phyloP scores from a whole-genome alignment of 495 filamentous ascomycete species.

The Halenospora varia region DNA sequence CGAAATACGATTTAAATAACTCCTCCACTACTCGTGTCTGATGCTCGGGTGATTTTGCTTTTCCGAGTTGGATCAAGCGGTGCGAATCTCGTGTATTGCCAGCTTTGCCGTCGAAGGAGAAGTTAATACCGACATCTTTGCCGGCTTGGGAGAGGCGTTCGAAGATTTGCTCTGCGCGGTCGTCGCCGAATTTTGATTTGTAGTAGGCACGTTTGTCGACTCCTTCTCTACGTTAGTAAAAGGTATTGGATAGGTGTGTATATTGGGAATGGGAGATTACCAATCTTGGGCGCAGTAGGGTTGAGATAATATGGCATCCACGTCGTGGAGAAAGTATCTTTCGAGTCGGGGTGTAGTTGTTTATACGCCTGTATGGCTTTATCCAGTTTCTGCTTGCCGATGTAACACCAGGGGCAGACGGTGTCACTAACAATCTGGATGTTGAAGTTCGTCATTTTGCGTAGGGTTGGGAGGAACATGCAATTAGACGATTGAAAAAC shows the following conservation, averaged over 20 bases:
- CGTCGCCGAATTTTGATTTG: conserved; percentile 53
- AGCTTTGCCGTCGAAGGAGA: conserved; percentile 66
- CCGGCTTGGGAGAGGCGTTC: conserved; percentile 56
- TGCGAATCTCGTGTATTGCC: conserved; percentile 80
- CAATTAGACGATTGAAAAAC: conserved; percentile 1
- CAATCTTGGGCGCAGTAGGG: conserved; percentile 49
- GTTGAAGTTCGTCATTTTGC: conserved; percentile 73
- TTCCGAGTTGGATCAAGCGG: conserved; percentile 66
- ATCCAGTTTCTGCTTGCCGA: conserved; percentile 74
- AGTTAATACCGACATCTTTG: conserved; percentile 62
- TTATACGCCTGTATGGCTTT: conserved; percentile 65
- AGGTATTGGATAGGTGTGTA: no score
- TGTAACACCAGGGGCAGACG: conserved; percentile 83
- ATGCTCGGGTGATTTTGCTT: conserved; percentile 46
- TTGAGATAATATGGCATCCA: conserved; percentile 84
- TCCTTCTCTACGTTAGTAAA: no score
- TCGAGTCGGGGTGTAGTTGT: conserved; percentile 45
- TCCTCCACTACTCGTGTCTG: conserved; percentile 64
- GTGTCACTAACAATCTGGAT: conserved; percentile 75
- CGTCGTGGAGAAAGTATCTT: conserved; percentile 64
- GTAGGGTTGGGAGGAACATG: conserved; percentile 27
- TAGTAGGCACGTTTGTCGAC: conserved; percentile 55
- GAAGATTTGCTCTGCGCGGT: conserved; percentile 51
- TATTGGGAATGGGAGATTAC: no score
- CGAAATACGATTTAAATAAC: conserved; percentile 71